Percentiles rank a stretch among this genome's conserved stretches.
phyloP scores from a whole-genome alignment of 768 basidiomycete species.

The Mycena latifolia region DNA sequence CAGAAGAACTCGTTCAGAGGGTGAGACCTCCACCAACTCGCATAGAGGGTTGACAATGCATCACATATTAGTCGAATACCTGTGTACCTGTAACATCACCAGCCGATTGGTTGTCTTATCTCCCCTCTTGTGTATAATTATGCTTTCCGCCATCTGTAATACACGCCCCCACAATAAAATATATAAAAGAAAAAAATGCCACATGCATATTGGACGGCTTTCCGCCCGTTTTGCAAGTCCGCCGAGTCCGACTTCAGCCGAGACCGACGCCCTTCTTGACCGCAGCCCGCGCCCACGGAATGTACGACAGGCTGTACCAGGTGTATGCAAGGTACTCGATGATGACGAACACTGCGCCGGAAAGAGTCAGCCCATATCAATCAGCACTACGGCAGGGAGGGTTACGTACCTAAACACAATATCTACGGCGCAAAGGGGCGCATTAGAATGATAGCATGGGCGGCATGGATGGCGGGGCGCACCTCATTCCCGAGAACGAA shows the following conservation, averaged over 20 bases:
- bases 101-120: too few relatives aligned
- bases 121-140: background rate
- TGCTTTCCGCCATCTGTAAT: background rate
- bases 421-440: constrained; percentile 52
- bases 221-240: constrained; percentile 1
- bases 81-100: constrained; percentile 14
- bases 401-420: constrained; percentile 78
- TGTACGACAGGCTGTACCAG: constrained; percentile 91
- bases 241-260: constrained; percentile 40
- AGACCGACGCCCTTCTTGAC: constrained; percentile 74
- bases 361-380: constrained; percentile 26
- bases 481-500: constrained; percentile 82
- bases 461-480: constrained; percentile 49
- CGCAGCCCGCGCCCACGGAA: constrained; percentile 89
- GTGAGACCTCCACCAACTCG: constrained; percentile 47
- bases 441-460: background rate
- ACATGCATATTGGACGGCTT: background rate
- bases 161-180: constrained; percentile 20
- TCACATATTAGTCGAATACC: constrained; percentile 2
- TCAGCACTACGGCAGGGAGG: constrained; percentile 15
- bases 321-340: constrained; percentile 92
- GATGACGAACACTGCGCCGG: constrained; percentile 82
- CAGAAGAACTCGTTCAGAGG: constrained; percentile 89
- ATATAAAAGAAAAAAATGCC: constrained; percentile 11
- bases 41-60: background rate